Conservation (phyloP, 805 yeast species). For the Martiniozyma abietophila region DNA sequence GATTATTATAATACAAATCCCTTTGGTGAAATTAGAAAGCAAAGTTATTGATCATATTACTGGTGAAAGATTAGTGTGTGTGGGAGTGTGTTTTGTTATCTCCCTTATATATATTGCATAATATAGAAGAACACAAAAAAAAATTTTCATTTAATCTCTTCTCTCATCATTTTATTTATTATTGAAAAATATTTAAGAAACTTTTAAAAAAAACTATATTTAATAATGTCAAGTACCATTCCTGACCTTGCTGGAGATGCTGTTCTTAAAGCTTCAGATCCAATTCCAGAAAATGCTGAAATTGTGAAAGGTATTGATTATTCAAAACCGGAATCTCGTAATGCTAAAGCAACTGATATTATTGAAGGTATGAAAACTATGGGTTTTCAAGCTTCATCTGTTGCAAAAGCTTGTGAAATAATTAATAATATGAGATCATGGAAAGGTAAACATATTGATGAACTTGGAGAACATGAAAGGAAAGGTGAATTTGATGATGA, state of each 20-base stretch:
- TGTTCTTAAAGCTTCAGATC: constrained; percentile 76
- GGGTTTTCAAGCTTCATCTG: constrained; percentile 94
- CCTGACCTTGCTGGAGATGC: constrained; percentile 86
- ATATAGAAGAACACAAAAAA: too few species aligned
- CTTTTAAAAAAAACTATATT: too few species aligned
- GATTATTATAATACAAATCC: too few species aligned
- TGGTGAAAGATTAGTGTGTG: too few species aligned
- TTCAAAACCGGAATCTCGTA: constrained; percentile 62
- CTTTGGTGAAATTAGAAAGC: too few species aligned
- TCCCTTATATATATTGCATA: too few species aligned
- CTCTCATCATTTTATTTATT: too few species aligned
- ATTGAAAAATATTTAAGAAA: too few species aligned
- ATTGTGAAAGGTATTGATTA: constrained; percentile 87
- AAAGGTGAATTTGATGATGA: constrained; percentile 71
- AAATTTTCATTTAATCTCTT: too few species aligned
- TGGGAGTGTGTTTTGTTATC: too few species aligned
- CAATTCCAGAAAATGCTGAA: constrained; percentile 72
- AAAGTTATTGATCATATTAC: too few species aligned
- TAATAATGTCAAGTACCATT: constrained; percentile 26
- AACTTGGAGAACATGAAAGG: constrained; percentile 57
- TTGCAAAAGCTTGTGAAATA: constrained; percentile 84
- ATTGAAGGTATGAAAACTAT: constrained; percentile 78
- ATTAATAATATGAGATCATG: constrained; percentile 87
- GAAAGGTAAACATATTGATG: constrained; percentile 75
- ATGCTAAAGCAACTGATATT: constrained; percentile 73